Percentiles rank a stretch among this genome's conserved stretches.
Evolutionary conservation across 2,329 filamentous ascomycete species (phyloP).

Genomic region (Lachnellula cervina): DNA sequence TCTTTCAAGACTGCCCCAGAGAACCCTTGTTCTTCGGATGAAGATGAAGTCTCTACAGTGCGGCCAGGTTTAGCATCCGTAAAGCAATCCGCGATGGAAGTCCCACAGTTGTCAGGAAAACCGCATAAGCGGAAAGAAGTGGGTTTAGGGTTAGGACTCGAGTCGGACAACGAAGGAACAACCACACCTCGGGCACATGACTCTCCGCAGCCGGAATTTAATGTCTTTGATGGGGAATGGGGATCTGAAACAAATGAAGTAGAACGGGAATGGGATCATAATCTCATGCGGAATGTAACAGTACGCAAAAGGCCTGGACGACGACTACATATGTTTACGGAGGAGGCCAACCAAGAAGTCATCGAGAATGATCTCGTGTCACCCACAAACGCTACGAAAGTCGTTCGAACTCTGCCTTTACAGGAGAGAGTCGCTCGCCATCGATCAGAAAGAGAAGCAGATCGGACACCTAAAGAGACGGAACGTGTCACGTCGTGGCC

Average conservation of each 20-base stretch:
- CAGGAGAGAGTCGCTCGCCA: slow-evolving; percentile 26
- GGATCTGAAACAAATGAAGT: slow-evolving; percentile 41
- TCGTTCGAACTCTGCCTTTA: slow-evolving; percentile 23
- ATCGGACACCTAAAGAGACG: slow-evolving; percentile 17
- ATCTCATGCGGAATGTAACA: slow-evolving; percentile 49
- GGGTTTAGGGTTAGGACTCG: slow-evolving; percentile 34
- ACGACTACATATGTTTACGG: slow-evolving; percentile 16
- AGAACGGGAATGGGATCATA: slow-evolving; percentile 51
- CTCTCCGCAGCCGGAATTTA: slow-evolving; percentile 45
- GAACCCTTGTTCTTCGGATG: slow-evolving; percentile 57
- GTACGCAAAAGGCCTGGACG: slow-evolving; percentile 40
- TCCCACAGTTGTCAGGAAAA: slow-evolving; percentile 15
- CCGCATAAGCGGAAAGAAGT: slow-evolving; percentile 24
- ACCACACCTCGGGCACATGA: slow-evolving; percentile 28
- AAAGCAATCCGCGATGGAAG: slow-evolving; percentile 19
- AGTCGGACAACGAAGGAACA: slow-evolving; percentile 34
- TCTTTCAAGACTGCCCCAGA: slow-evolving; percentile 71
- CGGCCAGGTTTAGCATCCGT: slow-evolving; percentile 29
- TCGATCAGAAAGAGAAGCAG: slow-evolving; percentile 20
- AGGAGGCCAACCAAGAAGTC: slow-evolving; percentile 37
- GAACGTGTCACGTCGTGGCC: slow-evolving; percentile 13
- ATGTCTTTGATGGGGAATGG: slow-evolving; percentile 57
- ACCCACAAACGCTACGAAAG: slow-evolving; percentile 48
- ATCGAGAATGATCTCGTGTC: slow-evolving; percentile 44
- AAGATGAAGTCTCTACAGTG: slow-evolving; percentile 44